phyloP scores from a whole-genome alignment of 2,329 filamentous ascomycete species.

The Trichoderma atroviride region DNA sequence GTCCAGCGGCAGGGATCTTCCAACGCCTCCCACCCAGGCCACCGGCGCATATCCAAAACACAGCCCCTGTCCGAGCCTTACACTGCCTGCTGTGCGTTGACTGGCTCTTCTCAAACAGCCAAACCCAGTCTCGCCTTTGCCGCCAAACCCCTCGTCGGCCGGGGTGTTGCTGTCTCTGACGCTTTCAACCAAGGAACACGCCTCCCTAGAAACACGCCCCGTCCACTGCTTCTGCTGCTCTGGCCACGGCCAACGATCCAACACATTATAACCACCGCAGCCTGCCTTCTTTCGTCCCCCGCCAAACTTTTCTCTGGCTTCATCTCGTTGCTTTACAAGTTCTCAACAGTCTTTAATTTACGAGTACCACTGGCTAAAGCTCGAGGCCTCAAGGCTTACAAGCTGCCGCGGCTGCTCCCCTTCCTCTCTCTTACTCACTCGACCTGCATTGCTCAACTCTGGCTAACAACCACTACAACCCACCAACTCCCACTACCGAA shows the following conservation, averaged over 20 bases:
- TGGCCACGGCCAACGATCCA: constrained; percentile 27
- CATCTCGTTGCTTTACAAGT: constrained; percentile 24
- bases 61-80: constrained; percentile 28
- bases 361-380: constrained; percentile 12
- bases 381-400: constrained; percentile 24
- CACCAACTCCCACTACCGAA: not conserved
- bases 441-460: constrained; percentile 1
- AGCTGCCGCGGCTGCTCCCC: constrained; percentile 18
- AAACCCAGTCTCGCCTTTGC: constrained; percentile 30
- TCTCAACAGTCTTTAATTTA: constrained; percentile 13
- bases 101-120: constrained; percentile 26
- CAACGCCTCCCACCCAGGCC: constrained; percentile 31
- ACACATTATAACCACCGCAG: constrained; percentile 27
- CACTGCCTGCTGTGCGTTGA: constrained; percentile 23
- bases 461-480: constrained; percentile 4
- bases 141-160: constrained; percentile 30
- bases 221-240: constrained; percentile 26
- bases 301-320: constrained; percentile 25
- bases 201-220: constrained; percentile 22
- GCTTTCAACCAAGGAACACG: constrained; percentile 23
- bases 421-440: not conserved
- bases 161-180: constrained; percentile 21
- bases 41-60: constrained; percentile 34
- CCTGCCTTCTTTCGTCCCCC: constrained; percentile 27
- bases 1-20: constrained; percentile 27